These are phyloP conservation scores for Megacollybia marginata DNA, from an alignment of 768 basidiomycete species.

Conservation along the genomic window DNA sequence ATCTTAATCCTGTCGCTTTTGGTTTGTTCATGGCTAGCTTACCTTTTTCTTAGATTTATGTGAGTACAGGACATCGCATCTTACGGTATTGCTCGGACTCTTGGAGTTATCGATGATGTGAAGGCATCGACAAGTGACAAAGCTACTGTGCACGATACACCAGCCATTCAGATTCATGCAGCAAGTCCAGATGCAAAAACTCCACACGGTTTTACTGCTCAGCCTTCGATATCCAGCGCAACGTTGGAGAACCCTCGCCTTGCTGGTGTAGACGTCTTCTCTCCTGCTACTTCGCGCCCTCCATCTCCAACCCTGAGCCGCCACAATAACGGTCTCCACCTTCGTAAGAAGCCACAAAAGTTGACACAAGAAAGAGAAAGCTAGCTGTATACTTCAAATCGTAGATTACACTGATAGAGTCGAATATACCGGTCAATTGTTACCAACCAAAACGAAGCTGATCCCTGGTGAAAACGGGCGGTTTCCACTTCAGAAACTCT, in stretches of 20 bases:
- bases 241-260: conserved; percentile 45
- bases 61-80: conserved; percentile 62
- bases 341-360: conserved; percentile 14
- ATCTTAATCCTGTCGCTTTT: conserved; percentile 45
- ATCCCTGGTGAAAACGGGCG: conserved; percentile 86
- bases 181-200: not conserved
- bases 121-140: conserved; percentile 68
- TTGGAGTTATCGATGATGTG: conserved; percentile 69
- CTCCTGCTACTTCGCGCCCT: conserved; percentile 60
- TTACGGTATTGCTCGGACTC: conserved; percentile 75
- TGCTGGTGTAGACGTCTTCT: conserved; percentile 68
- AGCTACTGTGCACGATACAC: conserved; percentile 26
- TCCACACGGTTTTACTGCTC: conserved; percentile 9
- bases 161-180: conserved; percentile 23
- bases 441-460: conserved; percentile 75
- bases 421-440: conserved; percentile 2
- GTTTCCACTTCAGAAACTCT: conserved; percentile 85
- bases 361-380: not conserved
- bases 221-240: conserved; percentile 41
- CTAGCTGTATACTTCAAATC: not conserved
- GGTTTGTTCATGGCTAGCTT: conserved; percentile 31
- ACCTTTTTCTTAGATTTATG: conserved; percentile 5
- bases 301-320: conserved; percentile 55
- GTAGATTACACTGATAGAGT: not conserved
- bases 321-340: conserved; percentile 8